A percentile compares a stretch with the other conserved stretches of the same genome.
Evolutionary conservation across 805 yeast species (phyloP).

Genomic region (Cyberlindnera americana): DNA sequence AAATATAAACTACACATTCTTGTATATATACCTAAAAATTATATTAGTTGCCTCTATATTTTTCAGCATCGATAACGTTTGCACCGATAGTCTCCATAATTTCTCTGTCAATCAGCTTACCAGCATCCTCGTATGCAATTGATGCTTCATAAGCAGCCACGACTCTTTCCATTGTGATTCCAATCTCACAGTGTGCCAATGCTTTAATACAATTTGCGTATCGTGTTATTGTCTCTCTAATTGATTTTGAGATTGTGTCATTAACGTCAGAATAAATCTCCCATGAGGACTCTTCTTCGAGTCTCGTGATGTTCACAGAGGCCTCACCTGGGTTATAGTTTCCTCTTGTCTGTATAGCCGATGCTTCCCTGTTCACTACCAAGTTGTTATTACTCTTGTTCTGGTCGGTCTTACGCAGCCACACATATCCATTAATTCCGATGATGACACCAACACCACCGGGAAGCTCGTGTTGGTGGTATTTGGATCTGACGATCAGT

Average conservation of each 20-base stretch:
- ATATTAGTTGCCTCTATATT: constrained; percentile 57
- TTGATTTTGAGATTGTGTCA: constrained; percentile 58
- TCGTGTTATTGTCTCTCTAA: constrained; percentile 73
- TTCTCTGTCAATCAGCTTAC: constrained; percentile 68
- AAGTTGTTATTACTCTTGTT: constrained; percentile 45
- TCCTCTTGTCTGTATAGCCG: constrained; percentile 27
- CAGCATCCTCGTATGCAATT: constrained; percentile 66
- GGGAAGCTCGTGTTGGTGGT: constrained; percentile 85
- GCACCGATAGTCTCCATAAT: constrained; percentile 70
- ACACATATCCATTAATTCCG: constrained; percentile 93
- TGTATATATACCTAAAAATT: neutral
- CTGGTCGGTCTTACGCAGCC: constrained; percentile 73
- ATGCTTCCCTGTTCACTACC: constrained; percentile 32
- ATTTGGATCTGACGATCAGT: constrained; percentile 77
- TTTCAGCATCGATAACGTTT: constrained; percentile 67
- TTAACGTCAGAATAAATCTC: constrained; percentile 91
- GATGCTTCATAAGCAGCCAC: constrained; percentile 86
- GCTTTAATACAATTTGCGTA: constrained; percentile 83
- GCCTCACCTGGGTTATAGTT: constrained; percentile 55
- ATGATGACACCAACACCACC: constrained; percentile 89
- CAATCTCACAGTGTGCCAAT: constrained; percentile 78
- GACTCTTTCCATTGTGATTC: constrained; percentile 79
- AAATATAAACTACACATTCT: too few relatives aligned
- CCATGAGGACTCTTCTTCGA: constrained; percentile 92
- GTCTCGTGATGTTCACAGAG: constrained; percentile 69